Conservation (phyloP, 345 rosid genomes). For the Hibiscus mutabilis region DNA sequence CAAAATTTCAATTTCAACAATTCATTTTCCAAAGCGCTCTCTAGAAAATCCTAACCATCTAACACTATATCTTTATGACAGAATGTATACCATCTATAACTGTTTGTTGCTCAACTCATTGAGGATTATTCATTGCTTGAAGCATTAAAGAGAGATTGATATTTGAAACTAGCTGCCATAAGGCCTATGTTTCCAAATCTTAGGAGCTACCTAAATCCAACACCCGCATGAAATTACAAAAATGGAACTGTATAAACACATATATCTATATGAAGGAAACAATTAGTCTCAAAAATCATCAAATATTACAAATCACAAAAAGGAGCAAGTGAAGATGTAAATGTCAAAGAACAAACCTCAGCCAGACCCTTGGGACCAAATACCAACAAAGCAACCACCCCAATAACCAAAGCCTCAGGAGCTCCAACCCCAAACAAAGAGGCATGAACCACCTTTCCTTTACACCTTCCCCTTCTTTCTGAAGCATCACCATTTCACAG, state of each 20-base stretch:
- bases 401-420: constrained; percentile 97
- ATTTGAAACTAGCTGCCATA: not conserved
- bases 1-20: no score
- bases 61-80: not conserved
- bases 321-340: not conserved
- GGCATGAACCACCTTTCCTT: constrained; percentile 44
- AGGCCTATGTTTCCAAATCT: constrained; percentile 2
- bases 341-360: constrained; percentile 48
- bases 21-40: not conserved
- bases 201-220: not conserved
- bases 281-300: not conserved
- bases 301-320: not conserved
- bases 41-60: not conserved
- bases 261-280: not conserved
- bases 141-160: not conserved
- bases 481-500: constrained; percentile 20
- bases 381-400: constrained; percentile 93
- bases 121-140: not conserved
- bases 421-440: constrained; percentile 98
- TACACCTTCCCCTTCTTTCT: constrained; percentile 51
- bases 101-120: not conserved
- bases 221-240: not conserved
- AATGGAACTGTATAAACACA: not conserved
- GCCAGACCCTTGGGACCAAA: constrained; percentile 99
- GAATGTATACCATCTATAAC: not conserved